Base-by-base conservation (phyloP, 2,329 filamentous ascomycete genomes). In the Alternaria burnsii region DNA sequence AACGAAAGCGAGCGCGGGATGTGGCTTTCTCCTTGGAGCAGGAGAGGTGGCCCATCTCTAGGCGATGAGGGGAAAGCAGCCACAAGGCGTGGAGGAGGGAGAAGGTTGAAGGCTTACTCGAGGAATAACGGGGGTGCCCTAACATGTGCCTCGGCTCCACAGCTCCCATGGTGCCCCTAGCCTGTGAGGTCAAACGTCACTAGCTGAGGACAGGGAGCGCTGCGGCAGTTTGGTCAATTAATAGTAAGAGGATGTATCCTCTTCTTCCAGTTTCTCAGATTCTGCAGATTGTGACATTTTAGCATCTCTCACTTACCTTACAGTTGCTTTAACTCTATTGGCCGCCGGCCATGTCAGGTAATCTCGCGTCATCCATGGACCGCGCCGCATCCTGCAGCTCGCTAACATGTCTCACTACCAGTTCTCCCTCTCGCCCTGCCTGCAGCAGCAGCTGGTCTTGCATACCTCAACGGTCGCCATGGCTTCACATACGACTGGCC, bases 391-490 rank as follows among this genome's bases (percentile, higher is more conserved):
- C 11, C 22, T 38, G 36, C 50, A 41, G 40, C 28, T 28, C 24
- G 28, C 50, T 50, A 53, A 53, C 58, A 43, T 14, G 38, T 40
- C 24, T 36, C 36, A 18, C 46, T 7, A 51, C 41, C 56, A 76
- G 74, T 66, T 5, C 67, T 77, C 38, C 69, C 73, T 14, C 62
- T 69, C 54, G 68, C 71, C 20, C 34, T 78, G 24, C 73, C 76
- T 8, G 75, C 72, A n/a, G 74, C 76, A 3, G 70, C 72, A 7
- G 80, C 80, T 24, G 76, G 80, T 8, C 82, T 86, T 46, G 83
- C 84, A 16, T 91, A 92, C 65, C 79, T 91, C 41, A 86, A 93
- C 72, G 91, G 86, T 48, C 91, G 90, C 77, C 87, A 86, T 69
- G 86, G 89, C 68, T 68, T 93, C 48, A 74, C 79, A 40, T 86